A percentile compares a stretch with the other conserved stretches of the same genome.
Conservation (phyloP, 108 stramenopile genomes). For the Ochromonas danica region DNA sequence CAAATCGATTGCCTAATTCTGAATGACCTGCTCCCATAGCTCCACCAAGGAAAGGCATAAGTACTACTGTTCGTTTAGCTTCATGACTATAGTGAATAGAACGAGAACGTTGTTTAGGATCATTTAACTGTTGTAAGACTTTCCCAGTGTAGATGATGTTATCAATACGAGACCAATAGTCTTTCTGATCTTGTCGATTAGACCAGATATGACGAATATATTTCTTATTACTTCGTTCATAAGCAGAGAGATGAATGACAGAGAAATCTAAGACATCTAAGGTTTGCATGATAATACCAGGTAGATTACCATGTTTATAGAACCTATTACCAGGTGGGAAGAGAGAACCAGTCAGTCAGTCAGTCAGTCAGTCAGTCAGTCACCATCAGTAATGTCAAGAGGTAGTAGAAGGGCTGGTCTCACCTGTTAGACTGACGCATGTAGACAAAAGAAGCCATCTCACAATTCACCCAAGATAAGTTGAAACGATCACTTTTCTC, state of each 20-base stretch:
- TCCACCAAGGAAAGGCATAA: conserved; percentile 33
- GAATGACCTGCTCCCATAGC: conserved; percentile 35
- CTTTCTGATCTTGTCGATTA: not conserved
- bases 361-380: no score
- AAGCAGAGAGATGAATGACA: conserved; percentile 32
- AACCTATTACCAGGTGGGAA: not conserved
- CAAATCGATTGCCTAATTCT: conserved; percentile 26
- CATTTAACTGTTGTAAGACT: conserved; percentile 9
- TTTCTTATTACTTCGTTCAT: not conserved
- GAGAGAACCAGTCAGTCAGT: no score
- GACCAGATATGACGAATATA: not conserved
- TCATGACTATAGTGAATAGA: not conserved
- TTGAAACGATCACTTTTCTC: not conserved
- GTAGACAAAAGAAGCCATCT: conserved; percentile 30
- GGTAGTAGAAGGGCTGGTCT: no score
- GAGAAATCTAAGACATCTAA: conserved; percentile 37
- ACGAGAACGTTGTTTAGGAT: not conserved
- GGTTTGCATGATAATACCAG: conserved; percentile 25
- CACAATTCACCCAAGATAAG: conserved; percentile 28
- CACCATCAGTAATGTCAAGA: no score
- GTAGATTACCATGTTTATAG: not conserved
- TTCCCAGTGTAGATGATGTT: not conserved
- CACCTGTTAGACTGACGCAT: no score
- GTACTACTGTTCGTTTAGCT: conserved; percentile 24
- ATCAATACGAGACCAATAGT: not conserved